Evolutionary conservation across 2,329 filamentous ascomycete species (phyloP).

Genomic region (Penicillium sp.): DNA sequence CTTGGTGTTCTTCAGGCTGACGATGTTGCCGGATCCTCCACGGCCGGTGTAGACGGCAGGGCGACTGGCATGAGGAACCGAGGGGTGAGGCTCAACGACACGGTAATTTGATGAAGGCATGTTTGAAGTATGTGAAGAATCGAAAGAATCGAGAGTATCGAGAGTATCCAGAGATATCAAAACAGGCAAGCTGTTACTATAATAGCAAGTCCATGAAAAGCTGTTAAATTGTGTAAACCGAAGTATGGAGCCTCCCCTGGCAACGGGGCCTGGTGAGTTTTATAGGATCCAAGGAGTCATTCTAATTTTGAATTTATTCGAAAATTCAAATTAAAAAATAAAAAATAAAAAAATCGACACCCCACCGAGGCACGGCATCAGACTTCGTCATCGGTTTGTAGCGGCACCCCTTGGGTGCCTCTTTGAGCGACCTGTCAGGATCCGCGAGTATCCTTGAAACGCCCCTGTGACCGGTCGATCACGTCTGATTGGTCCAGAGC

Average conservation of each 20-base stretch:
- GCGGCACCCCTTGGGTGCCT: slow-evolving; percentile 2
- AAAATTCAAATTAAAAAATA: not conserved
- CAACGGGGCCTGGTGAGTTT: slow-evolving; percentile 14
- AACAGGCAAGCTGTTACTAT: slow-evolving; percentile 5
- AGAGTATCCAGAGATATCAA: not conserved
- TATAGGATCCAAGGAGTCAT: slow-evolving; percentile 22
- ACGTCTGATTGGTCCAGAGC: not conserved
- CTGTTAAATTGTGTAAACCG: slow-evolving; percentile 1
- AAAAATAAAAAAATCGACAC: not conserved
- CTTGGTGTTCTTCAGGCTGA: slow-evolving; percentile 53
- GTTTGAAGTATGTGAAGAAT: slow-evolving; percentile 18
- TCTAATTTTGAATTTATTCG: slow-evolving; percentile 4
- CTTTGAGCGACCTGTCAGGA: slow-evolving; percentile 14
- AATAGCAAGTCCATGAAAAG: slow-evolving; percentile 7
- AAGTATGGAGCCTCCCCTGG: slow-evolving; percentile 8
- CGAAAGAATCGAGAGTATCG: slow-evolving; percentile 9
- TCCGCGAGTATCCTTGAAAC: slow-evolving; percentile 1
- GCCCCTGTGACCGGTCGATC: slow-evolving; percentile 3
- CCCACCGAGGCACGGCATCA: not conserved
- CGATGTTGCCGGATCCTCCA: slow-evolving; percentile 61
- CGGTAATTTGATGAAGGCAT: slow-evolving; percentile 50
- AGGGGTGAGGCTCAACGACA: slow-evolving; percentile 64
- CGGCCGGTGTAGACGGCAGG: slow-evolving; percentile 55
- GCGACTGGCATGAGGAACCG: slow-evolving; percentile 51
- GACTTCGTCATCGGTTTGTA: slow-evolving; percentile 15